Percentiles rank a stretch among this genome's conserved stretches.
These are phyloP conservation scores for Xylaria venustula DNA, from an alignment of 495 filamentous ascomycete species.

Conservation along the genomic window DNA sequence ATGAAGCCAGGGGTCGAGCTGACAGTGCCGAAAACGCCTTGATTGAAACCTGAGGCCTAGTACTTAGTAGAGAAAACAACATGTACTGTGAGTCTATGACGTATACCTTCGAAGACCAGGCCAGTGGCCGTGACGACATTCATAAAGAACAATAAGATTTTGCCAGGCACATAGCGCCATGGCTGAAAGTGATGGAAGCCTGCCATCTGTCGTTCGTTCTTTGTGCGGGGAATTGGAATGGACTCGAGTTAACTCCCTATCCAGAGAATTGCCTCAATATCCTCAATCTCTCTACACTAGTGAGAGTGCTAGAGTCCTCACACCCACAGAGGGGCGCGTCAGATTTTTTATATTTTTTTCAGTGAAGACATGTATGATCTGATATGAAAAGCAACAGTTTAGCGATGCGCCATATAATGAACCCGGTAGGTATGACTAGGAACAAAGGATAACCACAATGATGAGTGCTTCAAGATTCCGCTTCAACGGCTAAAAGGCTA, in stretches of 20 bases:
- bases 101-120: constrained; percentile 20
- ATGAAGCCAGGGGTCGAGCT: constrained; percentile 50
- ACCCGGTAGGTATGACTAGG: background rate
- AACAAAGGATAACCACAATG: background rate
- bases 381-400: background rate
- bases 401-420: too few relatives aligned
- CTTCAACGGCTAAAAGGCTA: background rate
- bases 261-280: background rate
- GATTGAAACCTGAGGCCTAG: constrained; percentile 46
- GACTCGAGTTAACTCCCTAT: background rate
- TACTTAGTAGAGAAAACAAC: constrained; percentile 26
- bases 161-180: constrained; percentile 23
- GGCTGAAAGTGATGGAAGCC: constrained; percentile 9
- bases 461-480: background rate
- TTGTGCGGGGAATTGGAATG: background rate
- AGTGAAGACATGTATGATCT: background rate
- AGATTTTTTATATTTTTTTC: background rate
- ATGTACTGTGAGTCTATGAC: background rate
- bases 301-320: background rate
- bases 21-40: constrained; percentile 55
- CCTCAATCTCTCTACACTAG: background rate
- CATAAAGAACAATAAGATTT: constrained; percentile 25
- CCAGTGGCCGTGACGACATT: constrained; percentile 28
- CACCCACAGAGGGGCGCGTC: background rate
- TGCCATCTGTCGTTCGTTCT: constrained; percentile 2